Base-by-base conservation (phyloP, 768 basidiomycete genomes). In the Neoboletus brunneissimus region DNA sequence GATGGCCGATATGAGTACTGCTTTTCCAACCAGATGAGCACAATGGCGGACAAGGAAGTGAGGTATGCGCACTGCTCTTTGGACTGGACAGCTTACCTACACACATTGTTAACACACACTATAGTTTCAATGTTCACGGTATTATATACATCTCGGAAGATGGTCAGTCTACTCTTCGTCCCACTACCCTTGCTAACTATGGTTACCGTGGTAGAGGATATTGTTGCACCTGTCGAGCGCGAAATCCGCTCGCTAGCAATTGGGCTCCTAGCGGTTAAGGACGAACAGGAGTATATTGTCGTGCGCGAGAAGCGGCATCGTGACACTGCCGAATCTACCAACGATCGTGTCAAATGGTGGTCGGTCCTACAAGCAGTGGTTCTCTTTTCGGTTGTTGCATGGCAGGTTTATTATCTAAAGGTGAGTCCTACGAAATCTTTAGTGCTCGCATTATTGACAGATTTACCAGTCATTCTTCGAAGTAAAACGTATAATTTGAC, bases 321-420 rank as follows among this genome's bases (percentile, higher is more conserved):
- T 53, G 92, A 98, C 71, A 99, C 97, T 49, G 88, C 92, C 10
- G 91, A 91, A 78, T 96, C 84, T 1, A 92, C 91, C 20, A 98
- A 98, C 70, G 82, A 89, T 38, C 86, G 97, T 38, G 96, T 99
- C 51, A 98, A 98, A 76, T 98, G 94, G 94, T 99, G 97, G 97
- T 95, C 94, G 3, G 87, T 99, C 58, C 70, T 94, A 8, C 97
- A 99, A 72, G 81, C 89, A 5, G 68, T 91, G 40, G 89, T 98
- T 22, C 76, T 98, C 54, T 89, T 98, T 67, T 79, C 84, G 3
- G 89, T 97, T 0, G 95, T 97, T 53, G 95, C 83, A 43, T 98
- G 95, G 95, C 97, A 99, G 74, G 83, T 99, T 55, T 97, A 94
- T 75, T 98, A 98, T 76, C 79, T 99, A 50, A 95, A 98, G 81